Evolutionary conservation across 1,284 basidiomycete species (phyloP).

Genomic region (Tylopilus orsonianus): DNA sequence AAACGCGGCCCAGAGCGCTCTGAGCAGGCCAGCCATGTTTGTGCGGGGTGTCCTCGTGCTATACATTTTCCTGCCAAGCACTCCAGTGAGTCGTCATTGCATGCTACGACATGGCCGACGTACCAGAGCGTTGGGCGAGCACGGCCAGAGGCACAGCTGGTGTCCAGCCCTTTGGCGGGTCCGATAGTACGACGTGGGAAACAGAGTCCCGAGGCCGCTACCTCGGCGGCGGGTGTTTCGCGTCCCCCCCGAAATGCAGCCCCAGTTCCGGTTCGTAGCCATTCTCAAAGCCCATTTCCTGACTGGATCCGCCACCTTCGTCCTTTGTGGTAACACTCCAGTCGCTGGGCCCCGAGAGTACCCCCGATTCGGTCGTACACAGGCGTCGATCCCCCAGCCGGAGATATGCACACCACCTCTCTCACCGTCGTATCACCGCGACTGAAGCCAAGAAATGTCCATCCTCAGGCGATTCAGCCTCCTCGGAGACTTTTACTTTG

Average conservation of each 20-base stretch:
- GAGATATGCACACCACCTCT: background rate
- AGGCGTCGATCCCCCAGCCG: background rate
- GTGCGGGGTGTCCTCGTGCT: conserved; percentile 7
- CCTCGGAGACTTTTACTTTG: conserved; percentile 38
- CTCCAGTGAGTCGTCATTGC: too few relatives aligned
- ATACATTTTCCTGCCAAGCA: background rate
- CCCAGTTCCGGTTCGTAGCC: too few relatives aligned
- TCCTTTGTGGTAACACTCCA: background rate
- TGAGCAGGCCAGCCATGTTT: conserved; percentile 2
- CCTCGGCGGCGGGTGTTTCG: too few relatives aligned
- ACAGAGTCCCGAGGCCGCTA: too few relatives aligned
- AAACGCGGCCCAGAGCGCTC: conserved; percentile 41
- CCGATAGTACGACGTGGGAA: conserved; percentile 2
- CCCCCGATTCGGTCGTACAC: conserved; percentile 4
- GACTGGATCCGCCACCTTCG: too few relatives aligned
- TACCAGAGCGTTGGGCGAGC: too few relatives aligned
- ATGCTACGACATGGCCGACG: too few relatives aligned
- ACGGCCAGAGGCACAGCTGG: too few relatives aligned
- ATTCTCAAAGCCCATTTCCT: background rate
- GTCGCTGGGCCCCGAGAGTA: too few relatives aligned
- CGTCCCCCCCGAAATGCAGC: too few relatives aligned
- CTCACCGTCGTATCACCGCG: conserved; percentile 3
- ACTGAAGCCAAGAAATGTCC: conserved; percentile 7
- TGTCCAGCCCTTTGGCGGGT: background rate
- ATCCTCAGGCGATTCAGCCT: conserved; percentile 16